Base-by-base conservation (phyloP, 2,329 filamentous ascomycete species). In the Macrophomina tecta region DNA sequence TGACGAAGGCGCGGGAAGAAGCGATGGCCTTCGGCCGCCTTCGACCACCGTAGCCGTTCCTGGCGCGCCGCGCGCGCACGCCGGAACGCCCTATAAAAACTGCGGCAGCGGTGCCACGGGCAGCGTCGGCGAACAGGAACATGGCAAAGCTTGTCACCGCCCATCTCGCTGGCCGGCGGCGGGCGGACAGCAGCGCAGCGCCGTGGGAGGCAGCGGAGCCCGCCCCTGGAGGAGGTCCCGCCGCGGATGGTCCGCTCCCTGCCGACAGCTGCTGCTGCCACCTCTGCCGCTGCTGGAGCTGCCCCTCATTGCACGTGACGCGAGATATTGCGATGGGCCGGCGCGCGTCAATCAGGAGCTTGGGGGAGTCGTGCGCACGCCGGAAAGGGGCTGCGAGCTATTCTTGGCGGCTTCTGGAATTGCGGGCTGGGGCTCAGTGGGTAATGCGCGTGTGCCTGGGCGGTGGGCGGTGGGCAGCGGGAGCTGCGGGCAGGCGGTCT, bases 291-390 rank as follows among this genome's bases (percentile, higher is more conserved):
- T 61, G 67, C 49, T 34, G 38, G 55, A 18, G 61, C 46, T 76
- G 71, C 74, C 75, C 75, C 75, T 76, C 75, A 72, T 67, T 71
- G 64, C 75, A 77, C 75, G 75, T 77, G 72, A 74, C 68, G 34
- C 14, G 52, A 40, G 1, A 60, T 66, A 66, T 66, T 66, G 55
- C 55, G 64, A 66, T 66, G 64, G 55, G 46, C 64, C 64, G 40
- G 64, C 45, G 61, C 61, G 64, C 53, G 55, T 61, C 53, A 61
- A 66, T 66, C 64, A 60, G 64, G 64, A 66, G 53, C 58, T 38
- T 49, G 45, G 42, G 14, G 45, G 30, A 28, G 45, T 36, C 32
- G 30, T 32, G 45, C 58, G n/a, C 42, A 18, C 30, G 58, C 45
- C 61, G 34, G 61, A 53, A 64, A 64, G 48, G 61, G 61, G 61